A percentile compares a stretch with the other conserved stretches of the same genome.
phyloP scores from a whole-genome alignment of 2,329 filamentous ascomycete genomes.

The Aspergillus sojae region DNA sequence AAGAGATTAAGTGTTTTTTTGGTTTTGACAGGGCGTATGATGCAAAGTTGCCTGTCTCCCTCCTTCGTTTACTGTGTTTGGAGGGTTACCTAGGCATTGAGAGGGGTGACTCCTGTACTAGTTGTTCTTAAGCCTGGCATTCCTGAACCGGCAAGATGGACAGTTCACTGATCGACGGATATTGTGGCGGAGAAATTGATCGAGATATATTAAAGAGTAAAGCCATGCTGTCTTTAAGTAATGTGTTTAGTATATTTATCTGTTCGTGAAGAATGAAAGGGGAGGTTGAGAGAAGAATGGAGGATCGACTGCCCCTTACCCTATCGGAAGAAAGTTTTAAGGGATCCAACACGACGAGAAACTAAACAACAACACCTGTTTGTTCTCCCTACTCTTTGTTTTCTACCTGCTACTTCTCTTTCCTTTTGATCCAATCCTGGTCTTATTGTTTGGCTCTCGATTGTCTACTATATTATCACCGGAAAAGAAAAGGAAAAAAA shows the following conservation, averaged over 20 bases:
- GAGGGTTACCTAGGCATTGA: neutral
- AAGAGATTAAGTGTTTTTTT: neutral
- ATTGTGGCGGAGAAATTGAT: neutral
- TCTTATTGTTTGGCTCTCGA: neutral
- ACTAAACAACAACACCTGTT: neutral
- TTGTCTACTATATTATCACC: neutral
- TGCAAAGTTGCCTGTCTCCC: neutral
- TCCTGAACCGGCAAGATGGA: neutral
- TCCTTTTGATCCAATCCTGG: neutral
- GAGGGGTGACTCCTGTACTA: neutral
- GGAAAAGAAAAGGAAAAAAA: neutral
- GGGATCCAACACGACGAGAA: neutral
- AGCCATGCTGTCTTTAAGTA: neutral
- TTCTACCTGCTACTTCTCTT: neutral
- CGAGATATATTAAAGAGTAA: neutral
- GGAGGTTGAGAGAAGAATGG: slow-evolving; percentile 12
- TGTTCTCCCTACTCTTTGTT: slow-evolving; percentile 15
- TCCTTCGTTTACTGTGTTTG: neutral
- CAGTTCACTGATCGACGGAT: neutral
- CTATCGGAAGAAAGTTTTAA: neutral
- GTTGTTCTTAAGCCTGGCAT: neutral
- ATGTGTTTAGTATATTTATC: too few species aligned
- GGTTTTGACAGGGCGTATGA: neutral
- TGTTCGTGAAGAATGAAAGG: neutral
- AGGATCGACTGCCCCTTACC: slow-evolving; percentile 21